Conservation (phyloP, 129 eudicot genomes). For the Calendula officinalis region DNA sequence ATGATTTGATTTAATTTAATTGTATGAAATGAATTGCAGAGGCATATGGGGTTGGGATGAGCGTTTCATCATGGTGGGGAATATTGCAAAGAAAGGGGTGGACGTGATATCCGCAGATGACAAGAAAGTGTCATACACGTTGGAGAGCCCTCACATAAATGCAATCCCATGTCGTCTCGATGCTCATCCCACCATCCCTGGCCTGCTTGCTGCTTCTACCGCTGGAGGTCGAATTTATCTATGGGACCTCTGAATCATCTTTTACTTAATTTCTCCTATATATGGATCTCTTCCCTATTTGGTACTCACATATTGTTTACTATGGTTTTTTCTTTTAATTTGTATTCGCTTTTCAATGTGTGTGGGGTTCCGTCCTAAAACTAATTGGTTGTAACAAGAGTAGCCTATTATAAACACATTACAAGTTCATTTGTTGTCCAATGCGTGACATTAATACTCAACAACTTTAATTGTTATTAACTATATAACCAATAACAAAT, state of each 20-base stretch:
- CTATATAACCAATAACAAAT: no score
- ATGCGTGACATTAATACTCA: no score
- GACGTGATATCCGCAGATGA: not conserved
- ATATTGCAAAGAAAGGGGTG: not conserved
- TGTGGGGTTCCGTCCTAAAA: no score
- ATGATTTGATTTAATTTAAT: no score
- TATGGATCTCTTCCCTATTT: no score
- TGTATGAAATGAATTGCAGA: not conserved
- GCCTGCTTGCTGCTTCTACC: not conserved
- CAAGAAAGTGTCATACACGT: not conserved
- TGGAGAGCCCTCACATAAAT: not conserved
- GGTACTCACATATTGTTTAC: no score
- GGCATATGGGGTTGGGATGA: not conserved
- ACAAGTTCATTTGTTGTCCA: no score
- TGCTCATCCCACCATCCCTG: not conserved
- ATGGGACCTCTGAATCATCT: not conserved
- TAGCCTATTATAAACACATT: no score
- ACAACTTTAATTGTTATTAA: no score
- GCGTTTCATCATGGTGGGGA: constrained; percentile 1
- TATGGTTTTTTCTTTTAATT: no score
- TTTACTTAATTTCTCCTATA: not conserved
- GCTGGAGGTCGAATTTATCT: not conserved
- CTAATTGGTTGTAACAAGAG: no score
- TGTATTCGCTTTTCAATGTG: no score
- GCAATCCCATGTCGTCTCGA: not conserved